Percentiles rank a stretch among this genome's conserved stretches.
phyloP scores from a whole-genome alignment of 345 rosid species.

The Chamaenerion angustifolium region DNA sequence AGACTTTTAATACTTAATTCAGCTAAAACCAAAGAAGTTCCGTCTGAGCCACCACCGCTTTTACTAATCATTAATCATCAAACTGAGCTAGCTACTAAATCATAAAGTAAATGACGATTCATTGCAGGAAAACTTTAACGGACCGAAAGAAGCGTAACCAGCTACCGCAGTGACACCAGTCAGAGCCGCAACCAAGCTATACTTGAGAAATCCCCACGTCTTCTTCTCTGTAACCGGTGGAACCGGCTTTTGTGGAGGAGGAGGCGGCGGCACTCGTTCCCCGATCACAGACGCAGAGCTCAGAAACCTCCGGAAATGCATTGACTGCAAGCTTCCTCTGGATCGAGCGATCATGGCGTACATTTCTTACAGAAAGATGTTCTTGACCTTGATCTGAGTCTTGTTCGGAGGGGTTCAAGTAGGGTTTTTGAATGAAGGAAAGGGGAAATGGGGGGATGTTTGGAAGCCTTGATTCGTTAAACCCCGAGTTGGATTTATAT shows the following conservation, averaged over 20 bases:
- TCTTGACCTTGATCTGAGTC: neutral
- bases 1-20: too few species aligned
- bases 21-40: too few species aligned
- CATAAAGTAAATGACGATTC: neutral
- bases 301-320: constrained; percentile 16
- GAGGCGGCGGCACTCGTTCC: constrained; percentile 24
- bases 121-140: constrained; percentile 2
- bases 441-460: constrained; percentile 9
- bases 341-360: constrained; percentile 37
- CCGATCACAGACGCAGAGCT: constrained; percentile 34
- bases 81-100: too few species aligned
- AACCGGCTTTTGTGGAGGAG: constrained; percentile 18
- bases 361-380: constrained; percentile 17
- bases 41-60: too few species aligned
- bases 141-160: constrained; percentile 60
- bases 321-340: constrained; percentile 18
- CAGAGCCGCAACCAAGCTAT: constrained; percentile 34
- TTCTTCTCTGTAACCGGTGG: constrained; percentile 23
- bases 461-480: constrained; percentile 14
- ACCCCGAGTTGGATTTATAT: neutral
- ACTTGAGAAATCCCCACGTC: constrained; percentile 42
- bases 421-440: constrained; percentile 14
- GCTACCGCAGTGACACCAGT: constrained; percentile 44
- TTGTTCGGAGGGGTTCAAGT: constrained; percentile 8
- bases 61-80: too few species aligned